Conservation (phyloP, 1,284 basidiomycete genomes). For the Vanrija humicola region DNA sequence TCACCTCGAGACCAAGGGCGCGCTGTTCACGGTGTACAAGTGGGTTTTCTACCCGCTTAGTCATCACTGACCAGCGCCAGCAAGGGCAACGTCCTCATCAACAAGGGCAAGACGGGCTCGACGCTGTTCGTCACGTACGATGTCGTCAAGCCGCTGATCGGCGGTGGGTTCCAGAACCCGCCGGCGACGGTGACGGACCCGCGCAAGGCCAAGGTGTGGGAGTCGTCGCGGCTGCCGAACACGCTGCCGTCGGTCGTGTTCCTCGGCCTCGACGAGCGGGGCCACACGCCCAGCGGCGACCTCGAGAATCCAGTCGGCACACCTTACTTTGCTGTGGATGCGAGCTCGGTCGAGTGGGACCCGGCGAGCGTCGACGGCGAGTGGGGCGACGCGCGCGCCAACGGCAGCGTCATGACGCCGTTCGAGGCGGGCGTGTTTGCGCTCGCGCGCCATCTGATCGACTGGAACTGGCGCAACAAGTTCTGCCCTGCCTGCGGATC, state of each 20-base stretch:
- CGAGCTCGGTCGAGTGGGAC: constrained; percentile 54
- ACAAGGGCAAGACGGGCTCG: constrained; percentile 53
- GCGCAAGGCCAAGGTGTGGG: constrained; percentile 50
- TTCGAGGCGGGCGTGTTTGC: constrained; percentile 69
- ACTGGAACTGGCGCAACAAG: constrained; percentile 88
- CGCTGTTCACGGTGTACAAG: constrained; percentile 67
- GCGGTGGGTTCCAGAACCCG: constrained; percentile 46
- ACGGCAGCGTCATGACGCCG: constrained; percentile 52
- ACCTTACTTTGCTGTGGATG: constrained; percentile 75
- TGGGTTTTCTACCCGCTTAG: constrained; percentile 9
- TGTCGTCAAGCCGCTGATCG: constrained; percentile 65
- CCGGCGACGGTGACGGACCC: background rate
- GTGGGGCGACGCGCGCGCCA: constrained; percentile 67
- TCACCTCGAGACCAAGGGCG: constrained; percentile 56
- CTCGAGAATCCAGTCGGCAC: constrained; percentile 64
- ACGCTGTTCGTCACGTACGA: constrained; percentile 53
- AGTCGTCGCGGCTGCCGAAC: constrained; percentile 63
- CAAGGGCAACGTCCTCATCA: constrained; percentile 41
- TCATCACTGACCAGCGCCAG: constrained; percentile 8
- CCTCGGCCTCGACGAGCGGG: constrained; percentile 74
- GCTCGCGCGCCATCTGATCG: constrained; percentile 69
- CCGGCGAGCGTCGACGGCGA: constrained; percentile 30
- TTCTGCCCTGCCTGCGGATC: constrained; percentile 87
- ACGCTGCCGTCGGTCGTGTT: constrained; percentile 56
- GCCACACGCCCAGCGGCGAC: constrained; percentile 52